Evolutionary conservation across 495 filamentous ascomycete species (phyloP).

Genomic region (Hypoxylon intermedium): DNA sequence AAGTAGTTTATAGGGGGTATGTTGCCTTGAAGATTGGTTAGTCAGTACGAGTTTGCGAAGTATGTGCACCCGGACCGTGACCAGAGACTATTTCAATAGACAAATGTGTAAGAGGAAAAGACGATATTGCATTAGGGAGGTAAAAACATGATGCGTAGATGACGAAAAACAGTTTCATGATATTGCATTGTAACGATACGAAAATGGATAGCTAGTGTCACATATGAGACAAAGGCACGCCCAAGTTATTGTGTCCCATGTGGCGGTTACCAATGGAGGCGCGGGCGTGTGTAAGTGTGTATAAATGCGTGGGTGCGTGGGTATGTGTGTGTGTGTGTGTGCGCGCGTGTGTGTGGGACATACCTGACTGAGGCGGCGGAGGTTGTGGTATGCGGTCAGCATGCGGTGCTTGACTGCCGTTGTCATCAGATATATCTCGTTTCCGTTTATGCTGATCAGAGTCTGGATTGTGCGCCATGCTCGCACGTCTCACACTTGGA

Average conservation of each 20-base stretch:
- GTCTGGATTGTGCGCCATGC: slow-evolving; percentile 44
- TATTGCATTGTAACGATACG: slow-evolving; percentile 3
- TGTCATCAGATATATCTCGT: slow-evolving; percentile 50
- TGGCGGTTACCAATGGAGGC: slow-evolving; percentile 26
- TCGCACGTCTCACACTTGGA: slow-evolving; percentile 30
- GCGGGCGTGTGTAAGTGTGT: slow-evolving; percentile 2
- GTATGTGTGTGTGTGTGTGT: slow-evolving; percentile 26
- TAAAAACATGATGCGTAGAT: slow-evolving; percentile 20
- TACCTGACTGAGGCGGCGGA: slow-evolving; percentile 53
- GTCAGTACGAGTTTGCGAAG: slow-evolving; percentile 21
- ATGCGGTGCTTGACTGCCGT: slow-evolving; percentile 42
- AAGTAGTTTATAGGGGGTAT: slow-evolving; percentile 85
- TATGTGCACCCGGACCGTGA: neutral
- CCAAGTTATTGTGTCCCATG: slow-evolving; percentile 4
- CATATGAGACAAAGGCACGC: slow-evolving; percentile 18
- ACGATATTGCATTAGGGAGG: slow-evolving; percentile 24
- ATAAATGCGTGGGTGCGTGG: slow-evolving; percentile 5
- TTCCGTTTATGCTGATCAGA: slow-evolving; percentile 52
- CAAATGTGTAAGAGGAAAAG: slow-evolving; percentile 21
- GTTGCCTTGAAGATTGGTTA: slow-evolving; percentile 42
- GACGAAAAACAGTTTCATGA: neutral
- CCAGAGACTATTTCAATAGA: slow-evolving; percentile 1
- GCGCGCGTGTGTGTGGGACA: slow-evolving; percentile 35
- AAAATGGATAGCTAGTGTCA: slow-evolving; percentile 13
- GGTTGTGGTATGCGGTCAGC: slow-evolving; percentile 54